phyloP scores from a whole-genome alignment of 805 yeast species.

The Candida qinlingensis region DNA sequence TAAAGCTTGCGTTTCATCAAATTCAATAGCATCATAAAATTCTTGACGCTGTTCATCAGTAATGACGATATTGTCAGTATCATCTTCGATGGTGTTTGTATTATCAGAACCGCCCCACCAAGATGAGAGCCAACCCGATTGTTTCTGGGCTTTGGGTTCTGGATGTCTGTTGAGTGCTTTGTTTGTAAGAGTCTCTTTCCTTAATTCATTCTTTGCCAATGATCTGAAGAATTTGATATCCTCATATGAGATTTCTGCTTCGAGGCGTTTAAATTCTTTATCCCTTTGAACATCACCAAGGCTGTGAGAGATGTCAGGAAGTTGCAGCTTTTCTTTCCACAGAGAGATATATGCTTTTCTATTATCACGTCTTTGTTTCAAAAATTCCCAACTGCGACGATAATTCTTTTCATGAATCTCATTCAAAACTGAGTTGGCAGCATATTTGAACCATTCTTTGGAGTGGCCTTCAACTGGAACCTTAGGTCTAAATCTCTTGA shows the following conservation, averaged over 20 bases:
- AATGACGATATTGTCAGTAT: conserved; percentile 43
- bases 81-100: conserved; percentile 20
- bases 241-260: conserved; percentile 59
- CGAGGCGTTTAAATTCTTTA: conserved; percentile 44
- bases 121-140: conserved; percentile 66
- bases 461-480: conserved; percentile 55
- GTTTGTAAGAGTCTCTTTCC: conserved; percentile 40
- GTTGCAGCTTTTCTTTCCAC: conserved; percentile 56
- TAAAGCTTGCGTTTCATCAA: conserved; percentile 56
- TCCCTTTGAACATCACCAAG: conserved; percentile 33
- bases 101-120: conserved; percentile 37
- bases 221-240: conserved; percentile 84
- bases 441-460: conserved; percentile 73
- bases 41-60: conserved; percentile 88
- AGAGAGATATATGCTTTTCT: conserved; percentile 59
- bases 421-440: conserved; percentile 66
- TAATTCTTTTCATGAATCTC: conserved; percentile 80
- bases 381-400: conserved; percentile 85
- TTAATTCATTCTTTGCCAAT: conserved; percentile 61
- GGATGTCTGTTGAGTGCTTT: background rate
- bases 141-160: conserved; percentile 9
- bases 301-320: conserved; percentile 26
- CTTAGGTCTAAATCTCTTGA: conserved; percentile 63
- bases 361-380: conserved; percentile 66
- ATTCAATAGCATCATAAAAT: conserved; percentile 88